Base-by-base conservation (phyloP, 192 early-diverging fungal genomes). In the Backusella circina region DNA sequence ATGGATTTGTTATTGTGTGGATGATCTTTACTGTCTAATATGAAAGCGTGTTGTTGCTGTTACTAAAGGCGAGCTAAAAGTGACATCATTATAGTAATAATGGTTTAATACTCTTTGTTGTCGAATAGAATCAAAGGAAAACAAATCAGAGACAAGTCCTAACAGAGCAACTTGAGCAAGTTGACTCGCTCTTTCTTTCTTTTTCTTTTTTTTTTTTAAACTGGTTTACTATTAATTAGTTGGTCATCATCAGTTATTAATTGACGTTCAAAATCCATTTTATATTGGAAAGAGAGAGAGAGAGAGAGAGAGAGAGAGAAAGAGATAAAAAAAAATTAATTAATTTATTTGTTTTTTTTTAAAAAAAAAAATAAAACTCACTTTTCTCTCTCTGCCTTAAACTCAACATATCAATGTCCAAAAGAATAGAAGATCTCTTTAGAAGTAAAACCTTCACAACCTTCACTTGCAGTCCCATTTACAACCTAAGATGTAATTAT, bases 51-150 rank as follows among this genome's bases (percentile, higher is more conserved):
- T 85, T 64, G 86, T 75, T 28, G 82, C 78, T 5, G 79, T 86
- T 64, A 89, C 57, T 37, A 87, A 78, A 54, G 88, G 88, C 30
- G 85, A 85, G 9, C 76, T 72, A 51, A 87, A 80, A 51, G 77
- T 78, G 32, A 86, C 86, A 67, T 87, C 86, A 30, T 77, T 70
- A 5, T 77, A 83, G 71, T 87, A 89, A 61, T 85, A 89, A 28
- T 83, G 80, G 15, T 87, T 84, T 0, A 89, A 77, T 61, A 89
- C 79, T n/a, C 84, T 76, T 72, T 85, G 87, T 71, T 87, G 82
- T 75, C 80, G 76, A n/a, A 78, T 77, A 23, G 81, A 77, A 57
- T 86, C 84, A 35, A 87, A 89, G 23, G 80, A 84, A 44, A 85
- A 82, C 33, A 87, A 67, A 37, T 85, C 80, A 33, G 80, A 80